Percentiles rank a stretch among this genome's conserved stretches.
phyloP scores from a whole-genome alignment of 2,329 filamentous ascomycete genomes.

The Berkeleyomyces rouxiae region DNA sequence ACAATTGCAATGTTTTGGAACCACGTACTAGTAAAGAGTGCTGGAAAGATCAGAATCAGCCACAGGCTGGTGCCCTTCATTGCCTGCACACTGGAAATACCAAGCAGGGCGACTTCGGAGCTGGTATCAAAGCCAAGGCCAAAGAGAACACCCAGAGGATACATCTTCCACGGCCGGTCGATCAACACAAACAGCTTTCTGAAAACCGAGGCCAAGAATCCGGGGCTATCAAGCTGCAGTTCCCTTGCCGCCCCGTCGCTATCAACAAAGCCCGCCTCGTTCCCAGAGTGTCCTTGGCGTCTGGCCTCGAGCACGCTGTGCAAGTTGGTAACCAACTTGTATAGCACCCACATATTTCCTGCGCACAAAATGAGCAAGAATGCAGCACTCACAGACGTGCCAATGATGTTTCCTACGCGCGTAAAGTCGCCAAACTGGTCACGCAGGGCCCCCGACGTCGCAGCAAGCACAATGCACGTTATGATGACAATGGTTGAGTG shows the following conservation, averaged over 20 bases:
- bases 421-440: conserved; percentile 67
- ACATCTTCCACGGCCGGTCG: conserved; percentile 85
- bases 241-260: conserved; percentile 26
- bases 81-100: conserved; percentile 76
- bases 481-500: conserved; percentile 87
- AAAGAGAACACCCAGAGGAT: conserved; percentile 73
- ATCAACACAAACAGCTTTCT: conserved; percentile 60
- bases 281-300: conserved; percentile 18
- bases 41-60: conserved; percentile 82
- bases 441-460: conserved; percentile 69
- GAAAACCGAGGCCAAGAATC: conserved; percentile 55
- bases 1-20: conserved; percentile 2
- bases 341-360: conserved; percentile 76
- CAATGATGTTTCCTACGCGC: conserved; percentile 71
- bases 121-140: conserved; percentile 91
- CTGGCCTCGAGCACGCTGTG: conserved; percentile 36
- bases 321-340: conserved; percentile 56
- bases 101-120: conserved; percentile 80
- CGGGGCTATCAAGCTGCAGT: conserved; percentile 59
- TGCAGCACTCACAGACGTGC: conserved; percentile 67
- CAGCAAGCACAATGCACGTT: conserved; percentile 82
- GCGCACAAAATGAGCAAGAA: conserved; percentile 70
- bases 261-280: conserved; percentile 17
- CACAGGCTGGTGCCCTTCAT: conserved; percentile 77
- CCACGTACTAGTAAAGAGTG: conserved; percentile 61